Evolutionary conservation across 1,284 basidiomycete genomes (phyloP).

Genomic region (Pterulicium gracile): DNA sequence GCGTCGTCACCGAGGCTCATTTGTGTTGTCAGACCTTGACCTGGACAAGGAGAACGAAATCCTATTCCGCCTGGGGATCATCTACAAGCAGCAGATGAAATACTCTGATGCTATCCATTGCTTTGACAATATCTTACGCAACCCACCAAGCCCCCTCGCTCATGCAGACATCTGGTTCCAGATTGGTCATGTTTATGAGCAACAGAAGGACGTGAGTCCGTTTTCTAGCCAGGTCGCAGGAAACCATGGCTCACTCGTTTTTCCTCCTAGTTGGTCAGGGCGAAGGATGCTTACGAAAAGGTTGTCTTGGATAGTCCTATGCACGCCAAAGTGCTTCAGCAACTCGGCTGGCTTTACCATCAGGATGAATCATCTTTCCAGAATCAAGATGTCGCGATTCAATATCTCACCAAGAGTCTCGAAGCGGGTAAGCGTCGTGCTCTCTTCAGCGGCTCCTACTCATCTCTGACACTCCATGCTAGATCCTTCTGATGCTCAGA

Average conservation of each 20-base stretch:
- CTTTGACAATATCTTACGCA: conserved; percentile 93
- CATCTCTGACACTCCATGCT: conserved; percentile 9
- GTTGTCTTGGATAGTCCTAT: conserved; percentile 89
- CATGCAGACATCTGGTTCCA: conserved; percentile 99
- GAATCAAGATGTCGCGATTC: conserved; percentile 90
- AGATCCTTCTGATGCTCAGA: conserved; percentile 95
- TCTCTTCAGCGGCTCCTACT: conserved; percentile 2
- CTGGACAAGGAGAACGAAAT: conserved; percentile 99
- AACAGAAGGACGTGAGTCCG: conserved; percentile 80
- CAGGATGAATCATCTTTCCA: conserved; percentile 91
- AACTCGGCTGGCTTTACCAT: conserved; percentile 96
- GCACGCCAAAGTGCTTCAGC: conserved; percentile 96
- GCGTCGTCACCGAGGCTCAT: conserved; percentile 13
- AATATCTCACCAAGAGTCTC: conserved; percentile 88
- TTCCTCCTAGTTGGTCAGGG: conserved; percentile 60
- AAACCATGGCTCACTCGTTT: conserved; percentile 9
- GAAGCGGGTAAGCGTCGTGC: conserved; percentile 63
- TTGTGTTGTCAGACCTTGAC: conserved; percentile 47
- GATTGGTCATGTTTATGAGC: conserved; percentile 97
- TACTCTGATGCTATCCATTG: conserved; percentile 79
- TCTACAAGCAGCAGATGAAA: conserved; percentile 98
- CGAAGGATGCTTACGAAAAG: conserved; percentile 95
- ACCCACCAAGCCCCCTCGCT: conserved; percentile 90
- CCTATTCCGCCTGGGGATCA: conserved; percentile 95
- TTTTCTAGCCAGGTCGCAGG: neutral